phyloP scores from a whole-genome alignment of 2,329 filamentous ascomycete genomes.

The Diaporthe humulicola region DNA sequence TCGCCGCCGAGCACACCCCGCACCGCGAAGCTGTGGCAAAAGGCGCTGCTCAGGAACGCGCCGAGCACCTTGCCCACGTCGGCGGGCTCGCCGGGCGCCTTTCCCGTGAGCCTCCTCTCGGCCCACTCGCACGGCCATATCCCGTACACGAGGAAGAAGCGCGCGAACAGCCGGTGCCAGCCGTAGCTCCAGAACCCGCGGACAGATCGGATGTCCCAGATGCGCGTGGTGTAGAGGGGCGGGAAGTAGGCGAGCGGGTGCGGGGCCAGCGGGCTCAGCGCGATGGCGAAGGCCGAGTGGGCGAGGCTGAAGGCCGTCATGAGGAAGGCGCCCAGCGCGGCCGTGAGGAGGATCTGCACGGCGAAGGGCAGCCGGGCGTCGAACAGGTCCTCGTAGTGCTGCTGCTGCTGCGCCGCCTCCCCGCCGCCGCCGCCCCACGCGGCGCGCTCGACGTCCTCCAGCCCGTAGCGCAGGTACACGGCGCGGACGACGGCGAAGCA shows the following conservation, averaged over 20 bases:
- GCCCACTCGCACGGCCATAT: slow-evolving; percentile 59
- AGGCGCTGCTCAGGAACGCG: slow-evolving; percentile 55
- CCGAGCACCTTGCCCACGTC: slow-evolving; percentile 59
- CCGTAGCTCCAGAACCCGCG: slow-evolving; percentile 58
- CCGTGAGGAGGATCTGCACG: slow-evolving; percentile 53
- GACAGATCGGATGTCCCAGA: slow-evolving; percentile 56
- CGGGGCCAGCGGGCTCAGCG: slow-evolving; percentile 54
- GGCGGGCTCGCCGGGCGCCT: slow-evolving; percentile 49
- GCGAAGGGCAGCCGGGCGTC: slow-evolving; percentile 49
- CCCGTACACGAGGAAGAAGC: slow-evolving; percentile 58
- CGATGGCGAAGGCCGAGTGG: slow-evolving; percentile 55
- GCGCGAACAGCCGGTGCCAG: slow-evolving; percentile 58
- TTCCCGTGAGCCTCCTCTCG: slow-evolving; percentile 54
- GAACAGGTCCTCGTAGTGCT: slow-evolving; percentile 46
- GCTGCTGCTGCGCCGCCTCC: neutral
- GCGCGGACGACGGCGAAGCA: slow-evolving; percentile 52
- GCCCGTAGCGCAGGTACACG: slow-evolving; percentile 47
- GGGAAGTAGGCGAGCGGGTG: slow-evolving; percentile 58
- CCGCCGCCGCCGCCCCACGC: slow-evolving; percentile 8
- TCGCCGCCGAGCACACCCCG: slow-evolving; percentile 54
- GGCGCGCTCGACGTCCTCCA: slow-evolving; percentile 5
- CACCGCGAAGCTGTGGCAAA: slow-evolving; percentile 56
- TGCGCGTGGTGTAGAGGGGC: slow-evolving; percentile 56
- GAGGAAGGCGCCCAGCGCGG: slow-evolving; percentile 55
- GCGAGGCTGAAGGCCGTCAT: slow-evolving; percentile 58